Conservation (phyloP, 2,329 filamentous ascomycete genomes). For the Monosporascus sp. region DNA sequence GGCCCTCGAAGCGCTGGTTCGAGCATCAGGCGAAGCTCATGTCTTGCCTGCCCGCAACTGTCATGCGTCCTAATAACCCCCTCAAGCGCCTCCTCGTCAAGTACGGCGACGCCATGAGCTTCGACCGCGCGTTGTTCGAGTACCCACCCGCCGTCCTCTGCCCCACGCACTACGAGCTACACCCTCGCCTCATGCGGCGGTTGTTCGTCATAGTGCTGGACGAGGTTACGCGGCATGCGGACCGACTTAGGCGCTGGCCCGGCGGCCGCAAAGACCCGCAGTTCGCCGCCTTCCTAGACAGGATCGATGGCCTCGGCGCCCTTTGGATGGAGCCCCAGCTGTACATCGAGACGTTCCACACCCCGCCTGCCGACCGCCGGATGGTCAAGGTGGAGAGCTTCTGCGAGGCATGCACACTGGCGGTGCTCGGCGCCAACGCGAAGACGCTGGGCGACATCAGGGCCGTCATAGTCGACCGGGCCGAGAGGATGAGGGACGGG, state of each 20-base stretch:
- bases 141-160: conserved; percentile 34
- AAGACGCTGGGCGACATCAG: conserved; percentile 40
- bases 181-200: conserved; percentile 37
- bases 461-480: conserved; percentile 37
- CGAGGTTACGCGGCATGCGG: conserved; percentile 33
- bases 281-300: conserved; percentile 25
- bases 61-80: conserved; percentile 22
- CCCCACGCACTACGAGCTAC: conserved; percentile 32
- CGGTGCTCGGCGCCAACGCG: conserved; percentile 39
- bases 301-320: conserved; percentile 28
- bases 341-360: conserved; percentile 31
- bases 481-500: conserved; percentile 12
- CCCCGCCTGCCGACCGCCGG: conserved; percentile 22
- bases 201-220: conserved; percentile 37
- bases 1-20: conserved; percentile 33
- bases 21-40: conserved; percentile 27
- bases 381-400: conserved; percentile 26
- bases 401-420: conserved; percentile 51
- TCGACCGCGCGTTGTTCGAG: conserved; percentile 19
- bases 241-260: conserved; percentile 20
- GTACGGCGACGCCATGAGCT: conserved; percentile 22
- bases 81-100: conserved; percentile 29
- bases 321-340: conserved; percentile 34
- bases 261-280: conserved; percentile 4
- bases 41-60: conserved; percentile 18